These are phyloP conservation scores for Neofusicoccum ribis DNA, from an alignment of 2,329 filamentous ascomycete species.

Conservation along the genomic window DNA sequence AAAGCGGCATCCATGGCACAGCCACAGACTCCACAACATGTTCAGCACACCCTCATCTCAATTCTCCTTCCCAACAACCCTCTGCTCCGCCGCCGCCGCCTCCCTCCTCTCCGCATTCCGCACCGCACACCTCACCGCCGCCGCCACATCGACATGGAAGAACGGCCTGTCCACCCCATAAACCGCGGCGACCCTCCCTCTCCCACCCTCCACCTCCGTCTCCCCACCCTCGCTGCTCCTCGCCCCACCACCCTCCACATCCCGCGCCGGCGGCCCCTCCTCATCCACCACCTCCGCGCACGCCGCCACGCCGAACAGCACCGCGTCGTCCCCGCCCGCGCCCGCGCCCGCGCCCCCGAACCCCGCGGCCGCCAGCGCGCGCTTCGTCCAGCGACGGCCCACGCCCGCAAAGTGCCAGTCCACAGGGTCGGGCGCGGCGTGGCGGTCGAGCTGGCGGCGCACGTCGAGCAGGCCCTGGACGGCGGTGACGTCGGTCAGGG, in stretches of 20 bases:
- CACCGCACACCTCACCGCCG: conserved; percentile 69
- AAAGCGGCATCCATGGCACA: background rate
- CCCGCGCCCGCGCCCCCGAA: conserved; percentile 48
- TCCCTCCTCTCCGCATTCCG: conserved; percentile 62
- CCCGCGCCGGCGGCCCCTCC: background rate
- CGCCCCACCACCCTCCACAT: too few relatives aligned
- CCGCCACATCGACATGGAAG: conserved; percentile 45
- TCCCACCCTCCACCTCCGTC: background rate
- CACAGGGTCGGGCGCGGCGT: conserved; percentile 42
- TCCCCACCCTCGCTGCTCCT: background rate
- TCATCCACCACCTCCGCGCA: background rate
- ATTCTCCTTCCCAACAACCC: background rate
- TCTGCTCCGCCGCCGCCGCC: background rate
- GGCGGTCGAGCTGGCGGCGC: conserved; percentile 55
- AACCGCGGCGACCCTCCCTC: conserved; percentile 18
- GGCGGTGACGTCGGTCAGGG: conserved; percentile 58
- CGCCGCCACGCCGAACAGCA: background rate
- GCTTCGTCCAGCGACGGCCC: conserved; percentile 50
- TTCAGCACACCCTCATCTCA: background rate
- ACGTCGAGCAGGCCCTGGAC: conserved; percentile 57
- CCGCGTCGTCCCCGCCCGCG: background rate
- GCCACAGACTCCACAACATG: background rate
- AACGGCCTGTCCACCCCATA: conserved; percentile 56
- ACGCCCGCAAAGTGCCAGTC: conserved; percentile 53
- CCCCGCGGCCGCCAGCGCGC: conserved; percentile 54